Evolutionary conservation across 305 asterid genomes (phyloP).

Genomic region (Solanum chacoense): DNA sequence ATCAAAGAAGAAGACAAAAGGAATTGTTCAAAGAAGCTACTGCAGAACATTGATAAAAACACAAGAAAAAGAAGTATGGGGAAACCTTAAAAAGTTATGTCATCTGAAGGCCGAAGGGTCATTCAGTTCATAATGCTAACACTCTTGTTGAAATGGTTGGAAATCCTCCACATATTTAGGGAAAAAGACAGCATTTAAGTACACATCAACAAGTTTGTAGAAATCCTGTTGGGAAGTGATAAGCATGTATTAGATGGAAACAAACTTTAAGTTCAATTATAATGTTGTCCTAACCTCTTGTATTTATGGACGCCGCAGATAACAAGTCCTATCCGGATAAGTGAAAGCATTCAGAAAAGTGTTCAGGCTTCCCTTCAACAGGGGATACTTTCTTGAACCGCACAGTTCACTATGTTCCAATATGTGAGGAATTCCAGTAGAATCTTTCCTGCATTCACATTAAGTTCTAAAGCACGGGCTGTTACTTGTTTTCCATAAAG

Average conservation of each 20-base stretch:
- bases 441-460: no score
- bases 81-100: slow-evolving; percentile 91
- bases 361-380: slow-evolving; percentile 88
- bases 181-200: slow-evolving; percentile 88
- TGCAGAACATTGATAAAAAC: neutral
- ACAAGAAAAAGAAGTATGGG: neutral
- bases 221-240: slow-evolving; percentile 55
- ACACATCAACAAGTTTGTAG: slow-evolving; percentile 96
- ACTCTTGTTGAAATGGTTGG: slow-evolving; percentile 93
- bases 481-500: neutral
- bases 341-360: slow-evolving; percentile 97
- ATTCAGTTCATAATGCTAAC: slow-evolving; percentile 96
- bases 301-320: slow-evolving; percentile 88
- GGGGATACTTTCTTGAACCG: neutral
- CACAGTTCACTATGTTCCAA: no score
- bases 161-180: slow-evolving; percentile 91
- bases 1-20: neutral
- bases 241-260: neutral
- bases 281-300: slow-evolving; percentile 43
- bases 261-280: neutral
- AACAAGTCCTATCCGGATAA: slow-evolving; percentile 95
- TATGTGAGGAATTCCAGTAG: no score
- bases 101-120: slow-evolving; percentile 83
- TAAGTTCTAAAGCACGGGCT: neutral
- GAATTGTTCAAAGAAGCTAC: neutral